Base-by-base conservation (phyloP, 1,139 yeast species). In the Taphrina wiesneri region DNA sequence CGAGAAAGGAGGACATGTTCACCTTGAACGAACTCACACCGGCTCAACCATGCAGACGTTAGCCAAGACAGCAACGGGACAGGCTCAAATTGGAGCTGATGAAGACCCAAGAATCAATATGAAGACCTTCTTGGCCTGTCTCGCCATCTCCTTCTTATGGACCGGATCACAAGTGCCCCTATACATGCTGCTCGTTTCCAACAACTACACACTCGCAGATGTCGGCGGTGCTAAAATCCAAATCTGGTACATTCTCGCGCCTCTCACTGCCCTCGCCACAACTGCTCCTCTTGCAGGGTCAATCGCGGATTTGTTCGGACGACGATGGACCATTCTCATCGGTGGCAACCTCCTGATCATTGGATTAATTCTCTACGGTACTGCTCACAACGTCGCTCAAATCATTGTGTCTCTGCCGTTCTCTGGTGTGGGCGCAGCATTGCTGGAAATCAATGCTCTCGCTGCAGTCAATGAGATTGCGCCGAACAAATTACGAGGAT, bases 261-360 rank as follows among this genome's bases (percentile, higher is more conserved):
- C 63, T 11, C 32, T 59, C 45, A 49, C 56, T 3, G 63, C 63
- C 3, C 52, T 59, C 25, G 63, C 63, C 34, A 46, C 63, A 23
- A 59, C 63, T 17, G 80, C 89, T 39, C 75, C 86, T 60, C 70
- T 76, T 69, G 87, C 88, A 56, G 86, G 87, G 61, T 77, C 82
- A 47, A 69, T 84, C 23, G 79, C 86, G 67, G 90, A 86, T 74
- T 78, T 79, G 67, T 67, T 84, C 63, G 90, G 90, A 70, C 83
- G 90, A 79, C 81, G 86, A 72, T 78, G 80, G 80, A 78, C 84
- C 61, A 77, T 85, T 62, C 81, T 85, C 66, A 73, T 84, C 53
- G 77, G 81, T 34, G 77, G 87, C 67, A 28, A 79, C 65, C 79
- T 85, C 56, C 85, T 84, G 77, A 78, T 80, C 71, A 71, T 85